Evolutionary conservation across 192 early-diverging fungal genomes (phyloP).

Genomic region (Coemansia sp.): DNA sequence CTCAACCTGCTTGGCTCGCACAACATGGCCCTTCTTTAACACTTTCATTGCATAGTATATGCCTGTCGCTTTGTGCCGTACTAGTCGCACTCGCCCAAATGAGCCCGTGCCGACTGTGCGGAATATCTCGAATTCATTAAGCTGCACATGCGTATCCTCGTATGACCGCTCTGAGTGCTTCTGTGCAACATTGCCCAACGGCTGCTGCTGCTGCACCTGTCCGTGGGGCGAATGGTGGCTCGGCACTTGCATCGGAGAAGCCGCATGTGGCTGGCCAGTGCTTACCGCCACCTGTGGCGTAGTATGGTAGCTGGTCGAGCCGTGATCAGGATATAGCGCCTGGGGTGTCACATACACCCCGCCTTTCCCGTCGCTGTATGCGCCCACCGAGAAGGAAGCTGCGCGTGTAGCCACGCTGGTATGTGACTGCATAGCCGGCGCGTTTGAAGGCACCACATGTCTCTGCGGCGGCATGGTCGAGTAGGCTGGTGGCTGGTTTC

Average conservation of each 20-base stretch:
- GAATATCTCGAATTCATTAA: slow-evolving; percentile 80
- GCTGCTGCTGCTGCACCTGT: slow-evolving; percentile 15
- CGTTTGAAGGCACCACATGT: slow-evolving; percentile 51
- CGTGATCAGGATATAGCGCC: not conserved
- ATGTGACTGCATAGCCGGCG: slow-evolving; percentile 21
- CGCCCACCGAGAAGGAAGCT: slow-evolving; percentile 44
- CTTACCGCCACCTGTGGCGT: not conserved
- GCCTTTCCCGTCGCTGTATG: slow-evolving; percentile 12
- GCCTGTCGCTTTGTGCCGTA: slow-evolving; percentile 72
- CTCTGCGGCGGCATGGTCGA: slow-evolving; percentile 27
- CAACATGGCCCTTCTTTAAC: slow-evolving; percentile 89
- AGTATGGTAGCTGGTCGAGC: not conserved
- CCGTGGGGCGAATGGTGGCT: slow-evolving; percentile 13
- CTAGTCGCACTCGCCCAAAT: slow-evolving; percentile 94
- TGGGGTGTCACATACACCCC: slow-evolving; percentile 11
- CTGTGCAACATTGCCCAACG: slow-evolving; percentile 3
- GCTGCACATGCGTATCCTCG: slow-evolving; percentile 53
- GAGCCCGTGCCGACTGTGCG: slow-evolving; percentile 94
- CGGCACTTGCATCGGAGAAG: slow-evolving; percentile 3
- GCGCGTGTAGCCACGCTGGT: slow-evolving; percentile 47
- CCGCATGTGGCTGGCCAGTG: slow-evolving; percentile 2
- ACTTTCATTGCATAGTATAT: slow-evolving; percentile 98
- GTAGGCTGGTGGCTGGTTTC: slow-evolving; percentile 18
- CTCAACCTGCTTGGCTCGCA: slow-evolving; percentile 94
- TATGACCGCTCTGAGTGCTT: slow-evolving; percentile 19